Percentiles rank a stretch among this genome's conserved stretches.
Evolutionary conservation across 1,139 yeast genomes (phyloP).

Genomic region (Sugiyamaella paludigena): DNA sequence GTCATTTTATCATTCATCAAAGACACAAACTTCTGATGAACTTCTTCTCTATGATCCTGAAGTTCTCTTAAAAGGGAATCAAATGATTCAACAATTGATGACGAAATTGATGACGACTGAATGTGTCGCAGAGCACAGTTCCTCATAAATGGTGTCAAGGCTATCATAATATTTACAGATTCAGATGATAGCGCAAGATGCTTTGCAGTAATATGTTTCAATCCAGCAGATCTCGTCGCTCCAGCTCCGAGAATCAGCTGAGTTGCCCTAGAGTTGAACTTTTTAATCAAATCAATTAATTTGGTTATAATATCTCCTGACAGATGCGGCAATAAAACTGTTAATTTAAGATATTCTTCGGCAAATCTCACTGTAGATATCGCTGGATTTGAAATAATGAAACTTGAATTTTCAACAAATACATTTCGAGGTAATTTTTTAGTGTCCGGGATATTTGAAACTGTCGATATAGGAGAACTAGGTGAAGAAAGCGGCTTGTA

Average conservation of each 20-base stretch:
- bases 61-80: constrained; percentile 39
- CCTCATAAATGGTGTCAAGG: constrained; percentile 40
- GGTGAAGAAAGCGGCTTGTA: constrained; percentile 2
- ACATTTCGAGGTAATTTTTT: constrained; percentile 32
- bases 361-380: constrained; percentile 41
- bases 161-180: constrained; percentile 46
- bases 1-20: constrained; percentile 67
- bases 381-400: constrained; percentile 41
- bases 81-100: constrained; percentile 35
- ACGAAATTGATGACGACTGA: constrained; percentile 18
- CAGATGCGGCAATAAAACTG: constrained; percentile 50
- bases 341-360: constrained; percentile 50
- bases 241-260: constrained; percentile 74
- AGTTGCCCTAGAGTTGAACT: constrained; percentile 55
- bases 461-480: neutral
- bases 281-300: constrained; percentile 50
- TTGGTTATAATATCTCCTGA: constrained; percentile 40
- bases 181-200: constrained; percentile 72
- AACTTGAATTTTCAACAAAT: constrained; percentile 38
- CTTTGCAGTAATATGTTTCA: constrained; percentile 72
- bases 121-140: constrained; percentile 33
- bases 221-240: constrained; percentile 72
- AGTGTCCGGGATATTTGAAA: constrained; percentile 1
- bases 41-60: constrained; percentile 62
- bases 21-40: constrained; percentile 63